These are phyloP conservation scores for Candida anutae DNA, from an alignment of 1,139 yeast species.

Conservation along the genomic window DNA sequence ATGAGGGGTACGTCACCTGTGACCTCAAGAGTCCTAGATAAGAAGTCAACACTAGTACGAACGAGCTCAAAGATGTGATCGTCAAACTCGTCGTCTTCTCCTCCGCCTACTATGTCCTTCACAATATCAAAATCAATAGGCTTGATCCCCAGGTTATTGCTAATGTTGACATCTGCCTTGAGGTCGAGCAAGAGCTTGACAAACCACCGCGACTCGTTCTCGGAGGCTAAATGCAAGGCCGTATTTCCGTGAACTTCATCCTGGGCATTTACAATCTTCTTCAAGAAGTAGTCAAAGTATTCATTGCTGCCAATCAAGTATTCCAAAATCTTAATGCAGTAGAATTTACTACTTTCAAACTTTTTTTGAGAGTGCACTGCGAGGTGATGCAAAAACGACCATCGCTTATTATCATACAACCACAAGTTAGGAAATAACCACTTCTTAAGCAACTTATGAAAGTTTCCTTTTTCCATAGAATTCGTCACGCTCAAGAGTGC, in stretches of 20 bases:
- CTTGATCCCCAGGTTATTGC: conserved; percentile 78
- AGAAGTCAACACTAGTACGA: conserved; percentile 26
- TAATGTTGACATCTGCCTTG: conserved; percentile 73
- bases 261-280: conserved; percentile 62
- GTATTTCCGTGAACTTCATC: conserved; percentile 81
- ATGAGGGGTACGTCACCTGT: conserved; percentile 11
- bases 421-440: conserved; percentile 35
- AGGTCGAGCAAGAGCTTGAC: conserved; percentile 75
- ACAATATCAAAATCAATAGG: conserved; percentile 79
- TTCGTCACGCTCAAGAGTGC: conserved; percentile 36
- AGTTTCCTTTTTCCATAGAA: conserved; percentile 40
- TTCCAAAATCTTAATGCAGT: conserved; percentile 68
- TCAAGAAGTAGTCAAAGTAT: conserved; percentile 54
- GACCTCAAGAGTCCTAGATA: conserved; percentile 22
- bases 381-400: conserved; percentile 33
- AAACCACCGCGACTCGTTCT: conserved; percentile 75
- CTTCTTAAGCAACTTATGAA: conserved; percentile 20
- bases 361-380: conserved; percentile 22
- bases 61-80: conserved; percentile 29
- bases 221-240: conserved; percentile 82
- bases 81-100: conserved; percentile 10
- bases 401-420: conserved; percentile 26
- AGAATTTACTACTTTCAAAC: conserved; percentile 45
- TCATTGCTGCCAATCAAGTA: conserved; percentile 59
- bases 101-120: conserved; percentile 18